phyloP scores from a whole-genome alignment of 495 filamentous ascomycete species.

The Lepidopterella palustris region DNA sequence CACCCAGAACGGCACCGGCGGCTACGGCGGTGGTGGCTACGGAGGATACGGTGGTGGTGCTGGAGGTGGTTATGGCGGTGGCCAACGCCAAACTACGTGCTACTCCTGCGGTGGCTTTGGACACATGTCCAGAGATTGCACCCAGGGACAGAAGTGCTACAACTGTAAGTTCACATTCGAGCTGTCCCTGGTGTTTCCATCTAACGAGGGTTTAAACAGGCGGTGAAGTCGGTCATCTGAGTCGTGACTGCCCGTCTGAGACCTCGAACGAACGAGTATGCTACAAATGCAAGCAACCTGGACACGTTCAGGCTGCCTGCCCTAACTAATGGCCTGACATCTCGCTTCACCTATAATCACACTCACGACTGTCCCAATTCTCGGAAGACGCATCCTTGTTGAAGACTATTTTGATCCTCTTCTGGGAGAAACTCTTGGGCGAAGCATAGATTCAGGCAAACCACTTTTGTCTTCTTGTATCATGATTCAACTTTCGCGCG shows the following conservation, averaged over 20 bases:
- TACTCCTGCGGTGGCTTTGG: slow-evolving; percentile 96
- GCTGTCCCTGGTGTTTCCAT: background rate
- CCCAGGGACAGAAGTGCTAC: slow-evolving; percentile 99
- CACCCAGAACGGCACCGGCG: slow-evolving; percentile 50
- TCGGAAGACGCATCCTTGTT: background rate
- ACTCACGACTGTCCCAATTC: background rate
- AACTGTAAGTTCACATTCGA: slow-evolving; percentile 60
- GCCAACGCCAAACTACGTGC: slow-evolving; percentile 69
- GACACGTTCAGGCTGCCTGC: slow-evolving; percentile 91
- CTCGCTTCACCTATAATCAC: slow-evolving; percentile 1
- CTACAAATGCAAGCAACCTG: slow-evolving; percentile 98
- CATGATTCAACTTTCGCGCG: background rate
- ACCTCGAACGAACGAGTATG: slow-evolving; percentile 85
- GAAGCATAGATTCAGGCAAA: background rate
- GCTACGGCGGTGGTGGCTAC: slow-evolving; percentile 38
- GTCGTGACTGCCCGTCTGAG: slow-evolving; percentile 90
- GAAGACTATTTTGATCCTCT: background rate
- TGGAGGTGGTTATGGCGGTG: slow-evolving; percentile 45
- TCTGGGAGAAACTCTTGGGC: background rate
- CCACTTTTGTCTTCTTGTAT: background rate
- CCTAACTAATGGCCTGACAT: slow-evolving; percentile 50
- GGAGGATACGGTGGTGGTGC: slow-evolving; percentile 44
- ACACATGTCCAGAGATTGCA: slow-evolving; percentile 96
- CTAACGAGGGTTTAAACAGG: slow-evolving; percentile 41
- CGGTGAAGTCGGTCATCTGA: slow-evolving; percentile 88